Base-by-base conservation (phyloP, 257 asterid species). In the Coffea canephora region DNA sequence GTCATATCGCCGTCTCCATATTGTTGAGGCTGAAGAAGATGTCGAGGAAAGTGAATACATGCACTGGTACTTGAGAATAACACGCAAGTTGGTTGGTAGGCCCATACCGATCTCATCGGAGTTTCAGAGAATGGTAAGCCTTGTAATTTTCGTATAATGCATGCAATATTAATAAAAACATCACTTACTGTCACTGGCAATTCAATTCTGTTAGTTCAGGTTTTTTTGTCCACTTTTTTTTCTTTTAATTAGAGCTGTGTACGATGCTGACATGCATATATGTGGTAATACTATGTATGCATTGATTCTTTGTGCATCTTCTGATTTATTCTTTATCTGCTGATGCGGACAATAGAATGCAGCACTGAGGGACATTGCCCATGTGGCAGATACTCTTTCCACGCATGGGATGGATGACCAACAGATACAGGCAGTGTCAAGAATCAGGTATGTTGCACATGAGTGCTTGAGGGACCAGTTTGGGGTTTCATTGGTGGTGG, bases 381-480 rank as follows among this genome's bases (percentile, higher is more conserved):
- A 85, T 77, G 79, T 87, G 76, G 97, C 92, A 3, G 97, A 95
- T 82, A 83, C 91, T 46, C 87, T 95, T 80, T 88, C 97, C 21
- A 91, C 96, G 25, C 94, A 89, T 34, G 97, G 99, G 80, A 91
- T 93, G 97, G 97, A 93, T 55, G 94, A 90, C 41, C 96, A 88
- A 77, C 99, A 95, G 82, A 83, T 91, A 77, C 93, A 93, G 73
- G 86, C 88, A 4, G 86, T 95, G 69, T 79, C 94, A 48, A 90
- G 93, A 82, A 91, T 95, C 74, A 86, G 94, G 82, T 90, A 85
- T 77, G 77, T 89, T 62, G 94, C 91, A 3, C 96, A 91, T 55
- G 98, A 93, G 69, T 91, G 91, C 85, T 82, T 95, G 84, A 87
- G 95, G 87, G 97, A 93, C 77, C 97, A 89, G 61, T 78, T 78